Evolutionary conservation across 108 stramenopile genomes (phyloP), one percentile per base, ranked within the genome.

Genomic region (Discostella stelligeroides): DNA sequence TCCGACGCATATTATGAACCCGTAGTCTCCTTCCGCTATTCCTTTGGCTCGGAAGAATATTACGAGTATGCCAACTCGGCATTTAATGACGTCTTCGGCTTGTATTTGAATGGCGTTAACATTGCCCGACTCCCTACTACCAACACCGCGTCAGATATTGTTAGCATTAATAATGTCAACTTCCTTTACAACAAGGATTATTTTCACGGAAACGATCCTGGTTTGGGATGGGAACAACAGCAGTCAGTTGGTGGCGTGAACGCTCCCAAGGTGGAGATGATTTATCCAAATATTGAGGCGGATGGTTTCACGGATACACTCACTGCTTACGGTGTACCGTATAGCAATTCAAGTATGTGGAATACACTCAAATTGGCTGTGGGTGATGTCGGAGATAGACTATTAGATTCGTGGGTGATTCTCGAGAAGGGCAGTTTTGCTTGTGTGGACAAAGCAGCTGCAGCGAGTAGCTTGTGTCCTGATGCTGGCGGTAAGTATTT

Each of bases 121-220:
- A 79, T 79, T 27, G 77, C 77, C 13, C 45, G 2, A 13, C 21
- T 79, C 0, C 70, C 77, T 0, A 13, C n/a, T 3, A 54, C 66
- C 4, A 46, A 66, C 7, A 62, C 59, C 17, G 0, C 3, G 13
- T 50, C 65, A 14, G 11, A 24, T 0, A 39, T 72, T 47, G 77
- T 79, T 7, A 37, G 40, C 1, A 79, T 79, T 38, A 79, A 79
- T 40, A 79, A 79, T 50, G 77, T 79, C 17, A 79, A 79, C 42
- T 79, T 72, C 53, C 59, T 56, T 4, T 23, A 17, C 25, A 79
- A 79, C 30, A 72, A 23, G 17, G 24, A 62, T 12, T 79, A 63
- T 41, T 79, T 79, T 45, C 39, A 67, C 43, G 77, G 77, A 12
- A 79, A 79, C 48, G 77, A 79, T 67, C 77, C 77, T 28, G 77